phyloP scores from a whole-genome alignment of 2,329 filamentous ascomycete species.

The Aspergillus sergii region DNA sequence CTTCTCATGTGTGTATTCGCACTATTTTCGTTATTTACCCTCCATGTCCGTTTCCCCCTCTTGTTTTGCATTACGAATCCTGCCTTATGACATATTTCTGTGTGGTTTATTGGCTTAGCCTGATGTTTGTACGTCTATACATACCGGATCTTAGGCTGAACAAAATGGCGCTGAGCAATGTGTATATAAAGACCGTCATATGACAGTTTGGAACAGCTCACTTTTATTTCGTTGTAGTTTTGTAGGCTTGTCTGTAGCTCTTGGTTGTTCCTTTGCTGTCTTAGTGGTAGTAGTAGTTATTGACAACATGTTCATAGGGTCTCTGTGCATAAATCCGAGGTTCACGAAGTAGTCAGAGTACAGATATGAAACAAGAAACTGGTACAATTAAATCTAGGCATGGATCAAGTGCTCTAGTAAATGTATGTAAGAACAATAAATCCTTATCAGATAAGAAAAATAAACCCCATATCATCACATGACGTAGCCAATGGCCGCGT shows the following conservation, averaged over 20 bases:
- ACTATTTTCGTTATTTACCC: neutral
- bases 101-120: conserved; percentile 11
- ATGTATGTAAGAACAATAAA: neutral
- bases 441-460: neutral
- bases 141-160: conserved; percentile 7
- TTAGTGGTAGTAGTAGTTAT: neutral
- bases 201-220: neutral
- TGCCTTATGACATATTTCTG: conserved; percentile 13
- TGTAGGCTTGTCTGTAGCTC: neutral
- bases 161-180: neutral
- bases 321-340: neutral
- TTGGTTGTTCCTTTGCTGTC: neutral
- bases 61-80: conserved; percentile 15
- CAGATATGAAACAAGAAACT: neutral
- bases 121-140: conserved; percentile 13
- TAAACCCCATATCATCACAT: conserved; percentile 14
- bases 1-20: conserved; percentile 12
- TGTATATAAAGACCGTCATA: conserved; percentile 4
- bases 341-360: neutral
- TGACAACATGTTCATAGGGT: neutral
- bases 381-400: neutral
- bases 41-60: conserved; percentile 8
- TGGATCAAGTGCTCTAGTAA: neutral
- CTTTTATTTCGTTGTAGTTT: neutral
- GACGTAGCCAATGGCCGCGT: conserved; percentile 20